These are phyloP conservation scores for Tothia fuscella DNA, from an alignment of 2,329 filamentous ascomycete genomes.

Conservation along the genomic window DNA sequence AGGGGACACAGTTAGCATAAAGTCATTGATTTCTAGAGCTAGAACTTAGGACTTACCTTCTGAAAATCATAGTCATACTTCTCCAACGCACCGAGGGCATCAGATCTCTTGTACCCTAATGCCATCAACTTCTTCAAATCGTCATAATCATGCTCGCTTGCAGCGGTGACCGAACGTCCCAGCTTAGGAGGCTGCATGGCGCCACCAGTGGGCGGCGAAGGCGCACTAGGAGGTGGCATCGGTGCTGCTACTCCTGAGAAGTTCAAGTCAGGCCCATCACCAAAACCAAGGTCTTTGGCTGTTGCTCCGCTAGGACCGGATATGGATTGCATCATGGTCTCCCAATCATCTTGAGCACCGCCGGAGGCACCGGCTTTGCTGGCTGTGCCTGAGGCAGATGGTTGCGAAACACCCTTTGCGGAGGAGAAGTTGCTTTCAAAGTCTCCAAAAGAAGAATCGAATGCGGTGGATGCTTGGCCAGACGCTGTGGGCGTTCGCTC, in stretches of 20 bases:
- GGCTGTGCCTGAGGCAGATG: constrained; percentile 20
- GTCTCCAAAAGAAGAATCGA: constrained; percentile 36
- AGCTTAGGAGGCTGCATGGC: constrained; percentile 31
- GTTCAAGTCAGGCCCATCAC: neutral
- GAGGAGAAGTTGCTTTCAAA: constrained; percentile 31
- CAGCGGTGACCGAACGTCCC: constrained; percentile 59
- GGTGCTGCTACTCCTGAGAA: neutral
- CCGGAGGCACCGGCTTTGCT: constrained; percentile 27
- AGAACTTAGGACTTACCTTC: constrained; percentile 45
- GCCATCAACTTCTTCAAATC: constrained; percentile 78
- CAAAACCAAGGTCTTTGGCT: neutral
- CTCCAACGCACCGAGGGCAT: constrained; percentile 71
- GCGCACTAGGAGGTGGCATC: constrained; percentile 8
- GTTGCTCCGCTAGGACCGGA: constrained; percentile 2
- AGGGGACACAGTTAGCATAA: neutral
- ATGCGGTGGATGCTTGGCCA: neutral
- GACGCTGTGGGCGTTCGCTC: constrained; percentile 27
- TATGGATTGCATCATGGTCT: constrained; percentile 56
- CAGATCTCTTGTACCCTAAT: constrained; percentile 72
- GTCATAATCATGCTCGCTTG: constrained; percentile 77
- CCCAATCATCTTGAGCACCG: constrained; percentile 87
- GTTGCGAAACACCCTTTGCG: constrained; percentile 23
- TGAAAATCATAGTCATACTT: constrained; percentile 95
- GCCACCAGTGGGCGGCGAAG: constrained; percentile 1
- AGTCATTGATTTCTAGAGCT: neutral